Evolutionary conservation across 306 rosid species (phyloP), one percentile per base, ranked within the genome.

Genomic region (Sicyos baderoa): DNA sequence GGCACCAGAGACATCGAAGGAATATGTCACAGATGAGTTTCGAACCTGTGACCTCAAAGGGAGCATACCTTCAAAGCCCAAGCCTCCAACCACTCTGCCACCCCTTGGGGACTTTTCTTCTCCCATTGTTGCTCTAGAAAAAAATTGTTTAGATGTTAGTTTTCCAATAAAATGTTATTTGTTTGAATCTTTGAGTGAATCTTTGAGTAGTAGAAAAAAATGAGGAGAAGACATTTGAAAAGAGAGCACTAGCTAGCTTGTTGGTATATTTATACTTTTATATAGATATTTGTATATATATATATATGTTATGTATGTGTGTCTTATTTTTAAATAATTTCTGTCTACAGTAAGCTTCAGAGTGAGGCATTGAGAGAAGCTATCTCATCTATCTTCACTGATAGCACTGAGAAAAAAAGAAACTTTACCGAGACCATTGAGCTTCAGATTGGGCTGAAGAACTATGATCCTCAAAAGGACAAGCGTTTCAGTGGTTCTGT

Each of bases 401-500:
- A 74, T 66, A 78, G 88, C 65, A 82, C 60, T 73, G 89, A 87
- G 15, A 84, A 88, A 47, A 82, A 80, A 27, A 70, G 91, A 0
- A 86, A 86, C 10, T 90, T 90, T 74, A 87, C 85, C 5, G 97
- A 90, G 82, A 90, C 97, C 8, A 76, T 90, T 68, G 97, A 90
- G 37, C 90, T 90, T 54, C 97, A 90, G 67, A 86, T 90, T 63
- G 97, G 97, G 4, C 76, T 87, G 76, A 90, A 90, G 44, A 90
- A 87, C 72, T 87, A 90, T 48, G 97, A 90, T 54, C 97, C 97
- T 0, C 97, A 90, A 13, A 90, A 90, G 83, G 97, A 87, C 65
- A 90, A 90, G 81, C 91, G 95, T 55, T 90, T 90, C 66, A 87
- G 95, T 54, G 97, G 91, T 12, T 87, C 95, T 15, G 95, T 90